Base-by-base conservation (phyloP, 2,329 filamentous ascomycete genomes). In the Aspergillus sp. region DNA sequence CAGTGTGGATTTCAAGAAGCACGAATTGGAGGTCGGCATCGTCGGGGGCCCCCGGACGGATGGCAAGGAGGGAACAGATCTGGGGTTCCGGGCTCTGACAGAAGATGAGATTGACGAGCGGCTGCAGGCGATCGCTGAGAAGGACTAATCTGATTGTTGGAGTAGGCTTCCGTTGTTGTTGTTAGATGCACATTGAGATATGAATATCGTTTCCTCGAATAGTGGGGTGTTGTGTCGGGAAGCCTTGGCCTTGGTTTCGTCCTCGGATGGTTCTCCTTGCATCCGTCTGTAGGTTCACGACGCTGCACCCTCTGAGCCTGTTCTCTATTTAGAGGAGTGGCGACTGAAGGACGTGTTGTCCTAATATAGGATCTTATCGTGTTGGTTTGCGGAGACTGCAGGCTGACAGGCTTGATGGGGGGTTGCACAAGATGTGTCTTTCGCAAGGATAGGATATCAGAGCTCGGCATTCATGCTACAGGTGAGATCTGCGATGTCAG, bases 1-100 rank as follows among this genome's bases (percentile, higher is more conserved):
- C 60, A 97, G 93, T 76, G 96, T 97, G 74, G 94, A 99, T 74
- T 99, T 99, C 82, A 99, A 99, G 85, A 97, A 97, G 82, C 89
- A 89, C 65, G 94, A 99, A 81, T 87, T 99, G 72, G 94, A 99
- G 79, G 90, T 99, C 76, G 94, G 94, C 58, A 92, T 99, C 69
- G 94, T 97, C 50, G 94, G 94, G 61, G 93, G 91, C 25, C 92
- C 93, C 53, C 83, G 85, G 66, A 76, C 80, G 54, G 90, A 96
- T 69, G 93, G 92, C 62, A 82, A 89, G 76, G 89, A 95, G 72
- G 91, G 90, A 60, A 88, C 87, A 58, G 83, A 90, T 66, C 76
- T 87, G 46, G 81, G 80, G 57, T 99, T 99, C 82, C 86, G 92
- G 72, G 88, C 87, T 64, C 82, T 99, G 74, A 96, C 89, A 25